Base-by-base conservation (phyloP, 805 yeast genomes). In the Monosporozyma aerobia region DNA sequence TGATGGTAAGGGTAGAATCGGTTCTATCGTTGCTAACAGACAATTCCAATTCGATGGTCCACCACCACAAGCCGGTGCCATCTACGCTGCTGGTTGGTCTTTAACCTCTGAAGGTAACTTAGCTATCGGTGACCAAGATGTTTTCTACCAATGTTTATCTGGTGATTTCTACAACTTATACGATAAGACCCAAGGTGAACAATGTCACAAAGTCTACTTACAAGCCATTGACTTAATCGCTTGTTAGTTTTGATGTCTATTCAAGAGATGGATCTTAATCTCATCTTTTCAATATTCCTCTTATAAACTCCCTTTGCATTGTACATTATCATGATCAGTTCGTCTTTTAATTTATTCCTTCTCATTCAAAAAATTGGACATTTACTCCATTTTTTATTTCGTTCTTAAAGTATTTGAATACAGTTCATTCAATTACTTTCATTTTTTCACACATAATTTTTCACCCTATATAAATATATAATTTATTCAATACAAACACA, bases 21-120 rank as follows among this genome's bases (percentile, higher is more conserved):
- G 90, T 61, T 79, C 90, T 50, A 83, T 85, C 70, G 92, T 85
- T 61, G 83, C 90, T 53, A 85, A 84, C 82, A 77, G 85, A 75
- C 92, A 85, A 74, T 85, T 85, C 79, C 90, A 85, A 74, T 85
- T 85, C 65, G 90, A 85, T 70, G 90, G 90, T 67, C 89, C 90
- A 57, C 86, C 87, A 73, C 90, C 90, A 65, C 92, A 85, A 76
- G 87, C 85, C 37, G 87, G 87, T 70, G 77, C 87, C 55, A 77
- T 81, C 66, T 80, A 78, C 67, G 86, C 87, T 61, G 82, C 79
- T 55, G 87, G 87, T 59, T 82, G 87, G 87, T 68, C 76, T 45
- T 63, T 74, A 56, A 69, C 75, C 53, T 78, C 77, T 57, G 82
- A 77, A 25, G 80, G 79, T 70, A 65, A 70, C 74, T 77, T 84